Percentiles rank a stretch among this genome's conserved stretches.
phyloP scores from a whole-genome alignment of 805 yeast species.

The Saturnispora sanitii region DNA sequence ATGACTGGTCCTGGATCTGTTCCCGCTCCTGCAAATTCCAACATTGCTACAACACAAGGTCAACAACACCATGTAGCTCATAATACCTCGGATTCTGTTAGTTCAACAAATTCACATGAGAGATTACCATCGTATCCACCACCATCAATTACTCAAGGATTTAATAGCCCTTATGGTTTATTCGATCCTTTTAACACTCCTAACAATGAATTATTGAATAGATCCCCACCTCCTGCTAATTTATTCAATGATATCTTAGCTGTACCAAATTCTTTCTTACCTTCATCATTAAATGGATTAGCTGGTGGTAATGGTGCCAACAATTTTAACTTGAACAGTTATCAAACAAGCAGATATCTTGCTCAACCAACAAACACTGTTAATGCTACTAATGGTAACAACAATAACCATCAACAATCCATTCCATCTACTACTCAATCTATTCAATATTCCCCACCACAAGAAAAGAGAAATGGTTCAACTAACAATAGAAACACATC shows the following conservation, averaged over 20 bases:
- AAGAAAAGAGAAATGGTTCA: neutral
- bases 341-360: constrained; percentile 1
- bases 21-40: no score
- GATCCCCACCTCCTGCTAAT: constrained; percentile 6
- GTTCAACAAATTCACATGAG: constrained; percentile 9
- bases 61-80: constrained; percentile 7
- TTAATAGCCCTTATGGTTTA: constrained; percentile 4
- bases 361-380: neutral
- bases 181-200: constrained; percentile 4
- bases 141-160: constrained; percentile 1
- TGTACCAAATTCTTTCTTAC: constrained; percentile 6
- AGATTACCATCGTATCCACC: neutral
- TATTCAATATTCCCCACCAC: constrained; percentile 1
- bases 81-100: constrained; percentile 8
- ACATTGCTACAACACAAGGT: no score
- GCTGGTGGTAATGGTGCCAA: neutral
- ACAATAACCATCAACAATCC: constrained; percentile 5
- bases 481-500: constrained; percentile 16
- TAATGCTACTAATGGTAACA: constrained; percentile 3
- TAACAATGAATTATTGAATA: constrained; percentile 7
- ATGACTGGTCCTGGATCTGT: constrained; percentile 11
- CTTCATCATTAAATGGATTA: constrained; percentile 7
- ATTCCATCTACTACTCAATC: neutral
- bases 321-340: constrained; percentile 4
- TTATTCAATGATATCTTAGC: constrained; percentile 6